Percentiles rank a stretch among this genome's conserved stretches.
phyloP scores from a whole-genome alignment of 148 eudicot species.

The Salicornia ramosissima region DNA sequence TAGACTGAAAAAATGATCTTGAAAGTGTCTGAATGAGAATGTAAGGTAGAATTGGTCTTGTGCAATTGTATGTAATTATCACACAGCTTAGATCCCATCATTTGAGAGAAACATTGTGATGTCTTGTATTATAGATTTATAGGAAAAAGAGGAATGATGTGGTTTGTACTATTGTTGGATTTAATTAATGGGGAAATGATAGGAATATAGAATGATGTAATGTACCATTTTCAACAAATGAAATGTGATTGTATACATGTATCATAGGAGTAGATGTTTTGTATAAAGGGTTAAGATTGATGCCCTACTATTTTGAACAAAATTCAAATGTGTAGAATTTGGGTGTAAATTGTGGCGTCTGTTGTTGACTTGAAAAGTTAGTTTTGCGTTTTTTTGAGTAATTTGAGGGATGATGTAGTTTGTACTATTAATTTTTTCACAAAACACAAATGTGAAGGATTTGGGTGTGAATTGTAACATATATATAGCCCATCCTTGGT shows the following conservation, averaged over 20 bases:
- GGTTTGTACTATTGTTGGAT: neutral
- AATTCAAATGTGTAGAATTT: too few relatives aligned
- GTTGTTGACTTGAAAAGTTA: too few relatives aligned
- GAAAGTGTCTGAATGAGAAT: slow-evolving; percentile 4
- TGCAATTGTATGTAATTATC: neutral
- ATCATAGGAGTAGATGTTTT: too few relatives aligned
- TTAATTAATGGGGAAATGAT: neutral
- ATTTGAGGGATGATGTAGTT: too few relatives aligned
- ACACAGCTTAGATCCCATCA: slow-evolving; percentile 11
- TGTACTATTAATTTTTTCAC: too few relatives aligned
- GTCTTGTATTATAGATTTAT: neutral
- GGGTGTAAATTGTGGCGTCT: too few relatives aligned
- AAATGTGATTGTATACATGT: neutral
- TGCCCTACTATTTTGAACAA: too few relatives aligned
- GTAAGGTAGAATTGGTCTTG: neutral
- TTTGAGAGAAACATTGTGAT: neutral
- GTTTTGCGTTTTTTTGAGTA: too few relatives aligned
- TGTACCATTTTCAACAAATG: neutral
- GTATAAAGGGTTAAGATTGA: too few relatives aligned
- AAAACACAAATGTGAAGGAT: too few relatives aligned
- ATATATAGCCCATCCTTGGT: too few relatives aligned
- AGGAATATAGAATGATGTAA: neutral
- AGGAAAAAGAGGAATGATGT: neutral
- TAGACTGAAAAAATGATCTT: neutral
- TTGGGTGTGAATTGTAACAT: too few relatives aligned